Conservation (phyloP, 2,329 filamentous ascomycete genomes). For the Onygenales sp. region DNA sequence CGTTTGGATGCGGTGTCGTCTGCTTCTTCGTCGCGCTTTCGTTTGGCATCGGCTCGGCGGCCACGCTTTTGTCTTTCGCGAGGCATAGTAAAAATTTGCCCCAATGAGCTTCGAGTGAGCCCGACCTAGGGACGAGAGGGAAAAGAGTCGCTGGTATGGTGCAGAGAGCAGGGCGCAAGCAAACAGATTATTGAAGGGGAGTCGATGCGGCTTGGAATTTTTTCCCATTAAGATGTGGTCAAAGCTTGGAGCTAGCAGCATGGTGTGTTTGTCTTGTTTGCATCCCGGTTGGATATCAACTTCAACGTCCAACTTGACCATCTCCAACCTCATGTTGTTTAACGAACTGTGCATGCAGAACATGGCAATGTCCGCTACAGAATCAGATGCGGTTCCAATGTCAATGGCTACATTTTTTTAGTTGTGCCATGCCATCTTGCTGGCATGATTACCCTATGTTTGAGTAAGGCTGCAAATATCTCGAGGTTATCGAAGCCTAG, state of each 20-base stretch:
- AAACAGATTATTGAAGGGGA: background rate
- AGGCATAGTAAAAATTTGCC: conserved; percentile 26
- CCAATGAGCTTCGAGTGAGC: background rate
- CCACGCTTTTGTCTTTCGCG: conserved; percentile 40
- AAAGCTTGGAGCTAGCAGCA: conserved; percentile 19
- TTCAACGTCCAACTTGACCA: no score
- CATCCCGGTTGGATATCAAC: conserved; percentile 6
- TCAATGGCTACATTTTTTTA: no score
- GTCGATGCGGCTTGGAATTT: background rate
- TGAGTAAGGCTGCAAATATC: no score
- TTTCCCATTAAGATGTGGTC: conserved; percentile 25
- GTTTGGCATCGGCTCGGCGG: conserved; percentile 33
- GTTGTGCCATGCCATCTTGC: no score
- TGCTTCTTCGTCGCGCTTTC: conserved; percentile 27
- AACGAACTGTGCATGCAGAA: no score
- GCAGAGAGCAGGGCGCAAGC: background rate
- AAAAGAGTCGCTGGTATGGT: background rate
- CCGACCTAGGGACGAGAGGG: background rate
- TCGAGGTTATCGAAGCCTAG: no score
- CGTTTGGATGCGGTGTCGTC: conserved; percentile 29
- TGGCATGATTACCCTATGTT: no score
- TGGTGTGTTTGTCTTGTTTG: conserved; percentile 23
- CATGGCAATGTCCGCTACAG: no score
- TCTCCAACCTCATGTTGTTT: no score
- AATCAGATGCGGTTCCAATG: no score